A percentile compares a stretch with the other conserved stretches of the same genome.
phyloP scores from a whole-genome alignment of 805 yeast species.

The Hanseniaspora lindneri region DNA sequence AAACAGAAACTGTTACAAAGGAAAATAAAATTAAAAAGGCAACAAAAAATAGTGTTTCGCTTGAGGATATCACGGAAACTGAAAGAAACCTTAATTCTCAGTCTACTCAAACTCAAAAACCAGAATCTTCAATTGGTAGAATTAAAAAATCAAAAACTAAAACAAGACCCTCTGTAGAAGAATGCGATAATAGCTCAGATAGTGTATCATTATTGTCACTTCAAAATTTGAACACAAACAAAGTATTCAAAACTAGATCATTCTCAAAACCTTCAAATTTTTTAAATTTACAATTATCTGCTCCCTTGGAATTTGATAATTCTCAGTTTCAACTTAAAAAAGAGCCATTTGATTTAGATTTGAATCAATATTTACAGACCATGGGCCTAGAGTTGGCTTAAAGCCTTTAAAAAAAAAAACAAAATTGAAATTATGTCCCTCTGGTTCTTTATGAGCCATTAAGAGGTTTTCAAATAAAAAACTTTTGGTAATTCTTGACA shows the following conservation, averaged over 20 bases:
- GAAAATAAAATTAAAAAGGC: background rate
- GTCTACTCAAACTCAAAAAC: background rate
- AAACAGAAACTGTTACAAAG: background rate
- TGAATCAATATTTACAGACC: background rate
- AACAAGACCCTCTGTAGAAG: background rate
- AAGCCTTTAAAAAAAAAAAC: background rate
- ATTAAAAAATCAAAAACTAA: background rate
- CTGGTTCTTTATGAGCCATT: background rate
- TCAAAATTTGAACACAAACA: background rate
- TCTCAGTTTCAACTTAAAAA: background rate
- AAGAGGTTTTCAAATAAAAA: background rate
- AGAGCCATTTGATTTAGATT: background rate
- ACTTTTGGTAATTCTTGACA: too few relatives aligned
- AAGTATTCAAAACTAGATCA: background rate
- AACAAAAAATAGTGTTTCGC: background rate
- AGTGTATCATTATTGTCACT: background rate
- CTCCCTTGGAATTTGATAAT: background rate
- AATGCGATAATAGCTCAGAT: too few relatives aligned
- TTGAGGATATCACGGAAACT: background rate
- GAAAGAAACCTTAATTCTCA: background rate
- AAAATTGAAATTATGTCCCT: background rate
- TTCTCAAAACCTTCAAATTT: background rate
- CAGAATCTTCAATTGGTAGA: background rate
- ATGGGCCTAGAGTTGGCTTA: background rate
- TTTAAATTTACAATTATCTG: background rate